Base-by-base conservation (phyloP, 495 filamentous ascomycete species). In the Pyronema domesticum region DNA sequence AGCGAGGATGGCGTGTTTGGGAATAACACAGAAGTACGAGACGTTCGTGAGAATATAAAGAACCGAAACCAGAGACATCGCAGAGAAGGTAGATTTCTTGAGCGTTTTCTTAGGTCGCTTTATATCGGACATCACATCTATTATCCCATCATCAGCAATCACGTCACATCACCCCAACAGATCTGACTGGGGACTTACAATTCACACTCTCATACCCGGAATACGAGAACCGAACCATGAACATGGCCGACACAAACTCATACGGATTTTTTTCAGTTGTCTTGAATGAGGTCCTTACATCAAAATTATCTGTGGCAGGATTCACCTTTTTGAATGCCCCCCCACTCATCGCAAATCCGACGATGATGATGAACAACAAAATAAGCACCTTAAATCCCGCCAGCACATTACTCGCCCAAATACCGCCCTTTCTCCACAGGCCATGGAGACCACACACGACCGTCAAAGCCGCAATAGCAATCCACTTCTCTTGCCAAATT, bases 381-480 rank as follows among this genome's bases (percentile, higher is more conserved):
- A 73, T 68, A 6, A 61, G 45, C 9, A 73, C 59, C 55, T 79
- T 79, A 46, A 76, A 57, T 0, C 69, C 39, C 2, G 73, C 76
- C 37, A 78, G 64, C 10, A 70, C 18, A 54, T 78, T 78, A 56
- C 72, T 73, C 19, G 78, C 14, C 36, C 53, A 57, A 43, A 78
- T 74, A 6, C 76, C 76, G 6, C 71, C 73, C 19, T 64, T 64
- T 15, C 75, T 61, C 58, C 69, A 75, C 36, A 67, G 58, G 10
- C 60, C 68, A 56, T 78, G 76, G 4, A 78, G 63, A 1, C 75
- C 53, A 55, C 72, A 73, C 40, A 68, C 69, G 0, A 65, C 46
- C 0, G 71, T 72, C 11, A 69, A 54, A 9, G 62, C 64, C 0
- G 54, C 67, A 15, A 77, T 59, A 0, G 74, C 76, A 34, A 77